Evolutionary conservation across 2,329 filamentous ascomycete genomes (phyloP).

Genomic region (Camillea tinctor): DNA sequence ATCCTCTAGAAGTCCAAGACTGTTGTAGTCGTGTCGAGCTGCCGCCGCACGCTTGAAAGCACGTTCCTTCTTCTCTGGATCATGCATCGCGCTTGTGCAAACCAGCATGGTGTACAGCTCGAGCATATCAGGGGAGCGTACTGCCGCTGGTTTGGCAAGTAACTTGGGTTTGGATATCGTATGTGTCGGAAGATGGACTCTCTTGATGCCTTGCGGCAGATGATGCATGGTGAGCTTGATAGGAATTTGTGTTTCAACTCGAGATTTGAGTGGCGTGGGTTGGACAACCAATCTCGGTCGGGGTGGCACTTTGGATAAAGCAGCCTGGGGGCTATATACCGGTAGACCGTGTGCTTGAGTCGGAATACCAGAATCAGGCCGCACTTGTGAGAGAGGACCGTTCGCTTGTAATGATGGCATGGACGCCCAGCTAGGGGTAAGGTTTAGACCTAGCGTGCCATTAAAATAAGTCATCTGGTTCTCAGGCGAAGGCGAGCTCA

Average conservation of each 20-base stretch:
- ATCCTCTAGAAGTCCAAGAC: constrained; percentile 30
- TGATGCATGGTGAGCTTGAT: constrained; percentile 78
- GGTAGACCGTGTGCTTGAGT: constrained; percentile 15
- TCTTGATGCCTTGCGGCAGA: constrained; percentile 72
- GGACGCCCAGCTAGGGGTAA: constrained; percentile 37
- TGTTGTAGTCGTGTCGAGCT: constrained; percentile 33
- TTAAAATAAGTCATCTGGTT: constrained; percentile 39
- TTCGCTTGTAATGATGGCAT: constrained; percentile 11
- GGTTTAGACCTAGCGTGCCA: constrained; percentile 22
- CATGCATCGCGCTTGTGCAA: constrained; percentile 88
- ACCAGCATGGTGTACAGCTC: constrained; percentile 81
- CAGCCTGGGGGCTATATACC: constrained; percentile 12
- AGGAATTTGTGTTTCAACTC: constrained; percentile 94
- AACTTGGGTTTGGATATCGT: constrained; percentile 95
- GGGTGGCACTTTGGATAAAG: constrained; percentile 11
- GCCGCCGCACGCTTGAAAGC: constrained; percentile 63
- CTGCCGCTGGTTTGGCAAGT: constrained; percentile 68
- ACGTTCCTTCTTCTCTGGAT: constrained; percentile 61
- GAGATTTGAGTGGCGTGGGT: constrained; percentile 74
- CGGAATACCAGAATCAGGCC: constrained; percentile 17
- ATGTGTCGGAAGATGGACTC: constrained; percentile 81
- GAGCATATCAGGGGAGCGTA: constrained; percentile 68
- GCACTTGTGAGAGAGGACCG: constrained; percentile 4
- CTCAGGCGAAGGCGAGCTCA: constrained; percentile 45
- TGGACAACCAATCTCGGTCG: constrained; percentile 56